Percentiles rank a stretch among this genome's conserved stretches.
These are phyloP conservation scores for Coprinopsis strossmayeri DNA, from an alignment of 768 basidiomycete genomes.

Conservation along the genomic window DNA sequence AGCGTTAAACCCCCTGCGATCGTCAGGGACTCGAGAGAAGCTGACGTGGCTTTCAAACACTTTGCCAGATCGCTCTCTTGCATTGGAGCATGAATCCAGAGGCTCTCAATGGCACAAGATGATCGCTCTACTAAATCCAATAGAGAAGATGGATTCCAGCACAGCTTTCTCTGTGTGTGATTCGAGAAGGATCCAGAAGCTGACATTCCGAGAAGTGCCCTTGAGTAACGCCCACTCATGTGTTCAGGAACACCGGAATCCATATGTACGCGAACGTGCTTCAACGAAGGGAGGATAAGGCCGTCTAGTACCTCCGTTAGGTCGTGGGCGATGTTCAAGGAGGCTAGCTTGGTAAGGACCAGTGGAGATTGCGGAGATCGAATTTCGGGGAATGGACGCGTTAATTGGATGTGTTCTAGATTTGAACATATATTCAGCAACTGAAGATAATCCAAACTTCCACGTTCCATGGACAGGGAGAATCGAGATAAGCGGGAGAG, in stretches of 20 bases:
- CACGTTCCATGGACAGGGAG: slow-evolving; percentile 24
- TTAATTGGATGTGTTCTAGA: slow-evolving; percentile 26
- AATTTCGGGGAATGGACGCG: slow-evolving; percentile 19
- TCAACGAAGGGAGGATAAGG: slow-evolving; percentile 24
- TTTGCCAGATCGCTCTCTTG: slow-evolving; percentile 20
- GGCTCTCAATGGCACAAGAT: slow-evolving; percentile 21
- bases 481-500: slow-evolving; percentile 21
- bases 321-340: slow-evolving; percentile 26
- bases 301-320: slow-evolving; percentile 24
- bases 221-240: slow-evolving; percentile 6
- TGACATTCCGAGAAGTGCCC: neutral
- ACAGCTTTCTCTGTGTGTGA: neutral
- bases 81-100: slow-evolving; percentile 23
- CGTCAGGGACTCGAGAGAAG: slow-evolving; percentile 20
- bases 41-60: slow-evolving; percentile 19
- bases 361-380: slow-evolving; percentile 18
- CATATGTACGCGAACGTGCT: slow-evolving; percentile 24
- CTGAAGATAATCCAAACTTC: slow-evolving; percentile 24
- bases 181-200: neutral
- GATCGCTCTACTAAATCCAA: slow-evolving; percentile 24
- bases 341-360: slow-evolving; percentile 23
- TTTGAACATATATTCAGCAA: slow-evolving; percentile 25
- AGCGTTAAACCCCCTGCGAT: slow-evolving; percentile 16
- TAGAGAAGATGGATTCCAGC: slow-evolving; percentile 22
- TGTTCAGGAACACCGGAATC: slow-evolving; percentile 15